Percentiles rank a stretch among this genome's conserved stretches.
These are phyloP conservation scores for Ascodesmis nigricans DNA, from an alignment of 495 filamentous ascomycete genomes.

Conservation along the genomic window DNA sequence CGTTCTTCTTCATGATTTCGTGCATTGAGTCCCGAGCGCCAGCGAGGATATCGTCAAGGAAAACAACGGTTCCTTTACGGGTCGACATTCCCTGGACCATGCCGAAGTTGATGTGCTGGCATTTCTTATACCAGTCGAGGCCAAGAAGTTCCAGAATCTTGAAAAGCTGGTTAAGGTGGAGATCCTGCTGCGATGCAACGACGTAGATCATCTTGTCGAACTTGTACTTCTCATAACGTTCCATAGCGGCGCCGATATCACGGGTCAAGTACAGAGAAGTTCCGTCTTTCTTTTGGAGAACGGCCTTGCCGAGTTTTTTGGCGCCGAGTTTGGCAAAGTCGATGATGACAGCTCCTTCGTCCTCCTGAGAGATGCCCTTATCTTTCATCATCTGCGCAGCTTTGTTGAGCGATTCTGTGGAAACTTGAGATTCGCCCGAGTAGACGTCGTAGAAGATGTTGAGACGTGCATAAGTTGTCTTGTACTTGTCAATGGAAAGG, in stretches of 20 bases:
- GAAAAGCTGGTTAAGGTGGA: constrained; percentile 41
- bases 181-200: constrained; percentile 37
- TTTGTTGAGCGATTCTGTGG: constrained; percentile 55
- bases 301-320: constrained; percentile 34
- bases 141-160: constrained; percentile 40
- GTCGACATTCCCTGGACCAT: constrained; percentile 41
- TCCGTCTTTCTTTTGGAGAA: constrained; percentile 38
- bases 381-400: constrained; percentile 43
- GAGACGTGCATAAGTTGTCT: constrained; percentile 55
- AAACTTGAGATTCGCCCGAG: constrained; percentile 82
- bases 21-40: constrained; percentile 43
- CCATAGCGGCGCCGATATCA: constrained; percentile 40
- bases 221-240: constrained; percentile 37
- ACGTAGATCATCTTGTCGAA: constrained; percentile 53
- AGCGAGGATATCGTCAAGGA: constrained; percentile 39
- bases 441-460: constrained; percentile 93
- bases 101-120: constrained; percentile 42
- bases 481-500: constrained; percentile 68
- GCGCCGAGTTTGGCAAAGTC: constrained; percentile 57
- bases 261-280: constrained; percentile 43
- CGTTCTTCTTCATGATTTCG: constrained; percentile 40
- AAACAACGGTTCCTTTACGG: constrained; percentile 34
- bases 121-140: constrained; percentile 34
- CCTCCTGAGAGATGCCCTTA: constrained; percentile 52
- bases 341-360: constrained; percentile 71